Evolutionary conservation across 2,329 filamentous ascomycete species (phyloP), one percentile per base, ranked within the genome.

Genomic region (Emmonsiellopsis sp.): DNA sequence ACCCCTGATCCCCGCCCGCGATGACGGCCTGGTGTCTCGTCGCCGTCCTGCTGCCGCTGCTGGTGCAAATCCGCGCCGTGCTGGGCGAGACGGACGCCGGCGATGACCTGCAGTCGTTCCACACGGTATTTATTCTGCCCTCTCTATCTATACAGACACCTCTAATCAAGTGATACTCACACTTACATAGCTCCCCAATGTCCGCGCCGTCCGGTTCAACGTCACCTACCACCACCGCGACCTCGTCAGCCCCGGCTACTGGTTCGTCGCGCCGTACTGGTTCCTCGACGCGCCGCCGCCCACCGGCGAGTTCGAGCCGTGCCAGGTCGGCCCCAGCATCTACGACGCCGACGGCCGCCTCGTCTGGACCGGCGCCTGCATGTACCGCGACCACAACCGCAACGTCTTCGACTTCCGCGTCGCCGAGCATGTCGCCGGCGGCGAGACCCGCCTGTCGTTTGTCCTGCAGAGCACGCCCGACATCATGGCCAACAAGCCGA

Each of bases 271-370:
- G 32, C 75, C 75, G 1, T 77, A 76, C 59, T 52, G 64, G 11
- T 58, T 61, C 45, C 64, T 65, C 14, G 60, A 55, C 2, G 62
- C 64, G 6, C 64, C 66, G 51, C 21, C 49, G 6, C 56, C 60
- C 9, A 60, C 57, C 7, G 63, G 58, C 10, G 42, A 61, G 33
- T 66, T 60, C 50, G 65, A 71, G 44, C 72, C 71, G 55, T 63
- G 70, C 57, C 74, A 76, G 61, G 66, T 70, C 14, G 73, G 74
- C 4, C 70, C 74, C n/a, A 73, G 77, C 60, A 77, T 77, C 51
- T 77, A 76, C 60, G 75, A 77, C 61, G 73, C 72, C 53, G 67
- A 69, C 58, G 74, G 74, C 49, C 67, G 72, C 43, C 68, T 79
- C 43, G 64, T 78, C 27, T 79, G 74, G 71, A 72, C 72, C 14